A percentile compares a stretch with the other conserved stretches of the same genome.
These are phyloP conservation scores for Phaffia tasmanica DNA, from an alignment of 768 basidiomycete genomes.

Conservation along the genomic window DNA sequence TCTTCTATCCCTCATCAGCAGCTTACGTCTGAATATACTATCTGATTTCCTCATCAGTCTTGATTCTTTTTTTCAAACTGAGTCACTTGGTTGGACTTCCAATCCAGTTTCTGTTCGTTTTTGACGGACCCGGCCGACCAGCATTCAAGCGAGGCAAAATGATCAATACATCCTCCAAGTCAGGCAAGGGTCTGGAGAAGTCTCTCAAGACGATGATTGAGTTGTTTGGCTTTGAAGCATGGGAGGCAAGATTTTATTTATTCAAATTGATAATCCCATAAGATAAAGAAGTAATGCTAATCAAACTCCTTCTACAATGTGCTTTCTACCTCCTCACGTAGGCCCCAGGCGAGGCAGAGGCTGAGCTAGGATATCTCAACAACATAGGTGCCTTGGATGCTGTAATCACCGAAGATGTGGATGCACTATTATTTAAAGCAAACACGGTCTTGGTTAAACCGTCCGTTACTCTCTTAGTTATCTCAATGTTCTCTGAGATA, in stretches of 20 bases:
- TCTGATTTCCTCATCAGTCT: conserved; percentile 36
- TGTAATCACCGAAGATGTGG: conserved; percentile 83
- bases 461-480: too few species aligned
- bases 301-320: neutral
- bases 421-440: conserved; percentile 83
- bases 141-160: conserved; percentile 54
- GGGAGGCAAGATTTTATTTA: conserved; percentile 39
- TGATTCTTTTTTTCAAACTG: conserved; percentile 77
- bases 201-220: conserved; percentile 38
- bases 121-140: conserved; percentile 78
- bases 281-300: neutral
- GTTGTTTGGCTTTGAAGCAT: conserved; percentile 43
- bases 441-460: conserved; percentile 64
- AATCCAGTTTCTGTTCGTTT: conserved; percentile 79
- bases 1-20: neutral
- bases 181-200: conserved; percentile 32
- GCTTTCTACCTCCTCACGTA: conserved; percentile 22
- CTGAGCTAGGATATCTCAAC: conserved; percentile 80
- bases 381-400: conserved; percentile 72
- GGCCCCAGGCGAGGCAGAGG: conserved; percentile 88
- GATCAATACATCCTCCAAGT: conserved; percentile 32
- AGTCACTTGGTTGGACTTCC: conserved; percentile 59
- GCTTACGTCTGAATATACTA: neutral
- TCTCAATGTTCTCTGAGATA: too few species aligned
- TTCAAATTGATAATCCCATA: neutral